Evolutionary conservation across 352 stramenopile genomes (phyloP), one percentile per base, ranked within the genome.

Genomic region (Phytophthora palmivora): DNA sequence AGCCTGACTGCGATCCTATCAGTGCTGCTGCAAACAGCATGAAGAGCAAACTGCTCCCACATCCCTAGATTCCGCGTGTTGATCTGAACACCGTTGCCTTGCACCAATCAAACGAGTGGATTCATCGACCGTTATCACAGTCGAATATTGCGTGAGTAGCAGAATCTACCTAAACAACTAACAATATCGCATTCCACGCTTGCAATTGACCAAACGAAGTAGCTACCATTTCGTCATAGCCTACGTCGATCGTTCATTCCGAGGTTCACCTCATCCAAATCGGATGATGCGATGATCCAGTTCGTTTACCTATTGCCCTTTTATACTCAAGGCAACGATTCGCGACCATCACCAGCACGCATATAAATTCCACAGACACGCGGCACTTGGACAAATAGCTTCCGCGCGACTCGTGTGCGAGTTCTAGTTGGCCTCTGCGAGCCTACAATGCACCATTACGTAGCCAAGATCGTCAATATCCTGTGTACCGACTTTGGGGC

Each of bases 361-460:
- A 72, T n/a, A n/a, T 70, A 76, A 66, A 69, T 75, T 72, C 45
- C 28, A 12, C 19, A 3, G 22, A 16, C n/a, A 45, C 11, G 58
- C 38, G 14, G 32, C 54, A 58, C 32, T 9, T 6, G 18, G 58
- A 51, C 44, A 64, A 72, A 79, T 77, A 79, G 52, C 63, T 79
- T 80, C 68, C 58, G 60, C 41, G 58, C 59, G 69, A 57, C 52
- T 39, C 32, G 43, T 70, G 26, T 39, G 56, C 14, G 2, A 9
- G 33, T 14, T 9, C 11, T 30, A 41, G 32, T 16, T 1, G 4
- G 1, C 12, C 18, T 0, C 24, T 21, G 8, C 14, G 18, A 11
- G 14, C 39, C 16, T 15, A 4, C 4, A 24, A 2, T 6, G 1
- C 2, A 24, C 8, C 2, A 45, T 10, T 7, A 44, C 14, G 37